phyloP scores from a whole-genome alignment of 129 eudicot genomes.

The Flaveria robusta region DNA sequence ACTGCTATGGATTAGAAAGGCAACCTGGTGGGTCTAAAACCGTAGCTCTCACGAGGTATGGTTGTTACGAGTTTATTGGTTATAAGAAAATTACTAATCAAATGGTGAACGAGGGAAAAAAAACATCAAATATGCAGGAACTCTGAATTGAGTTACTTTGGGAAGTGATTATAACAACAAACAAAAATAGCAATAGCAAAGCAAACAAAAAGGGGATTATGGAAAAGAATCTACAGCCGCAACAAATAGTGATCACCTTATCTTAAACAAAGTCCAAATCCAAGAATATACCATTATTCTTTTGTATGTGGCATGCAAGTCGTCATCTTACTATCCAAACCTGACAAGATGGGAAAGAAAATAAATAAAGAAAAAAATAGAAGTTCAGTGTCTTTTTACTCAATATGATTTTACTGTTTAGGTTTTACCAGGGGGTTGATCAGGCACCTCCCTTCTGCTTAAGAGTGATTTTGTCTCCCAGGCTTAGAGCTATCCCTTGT shows the following conservation, averaged over 20 bases:
- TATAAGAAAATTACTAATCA: too few relatives aligned
- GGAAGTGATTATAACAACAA: background rate
- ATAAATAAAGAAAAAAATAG: background rate
- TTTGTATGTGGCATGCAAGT: background rate
- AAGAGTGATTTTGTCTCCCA: slow-evolving; percentile 96
- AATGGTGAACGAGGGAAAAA: too few relatives aligned
- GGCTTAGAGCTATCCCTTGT: slow-evolving; percentile 93
- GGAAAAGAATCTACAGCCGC: background rate
- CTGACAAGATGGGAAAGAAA: background rate
- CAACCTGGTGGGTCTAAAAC: too few relatives aligned
- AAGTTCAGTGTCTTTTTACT: background rate
- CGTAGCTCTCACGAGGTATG: too few relatives aligned
- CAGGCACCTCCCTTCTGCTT: slow-evolving; percentile 93
- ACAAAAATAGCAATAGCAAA: background rate
- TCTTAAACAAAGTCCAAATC: slow-evolving; percentile 3
- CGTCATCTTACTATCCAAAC: slow-evolving; percentile 11
- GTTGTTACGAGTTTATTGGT: too few relatives aligned
- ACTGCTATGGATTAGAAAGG: too few relatives aligned
- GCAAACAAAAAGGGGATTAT: background rate
- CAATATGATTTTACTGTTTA: background rate
- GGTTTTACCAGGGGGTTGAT: slow-evolving; percentile 27
- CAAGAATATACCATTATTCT: slow-evolving; percentile 16
- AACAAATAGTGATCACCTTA: background rate
- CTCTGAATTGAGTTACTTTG: background rate
- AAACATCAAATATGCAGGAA: too few relatives aligned